Percentiles rank a stretch among this genome's conserved stretches.
phyloP scores from a whole-genome alignment of 148 eudicot genomes.

The Rhododendron griersonianum region DNA sequence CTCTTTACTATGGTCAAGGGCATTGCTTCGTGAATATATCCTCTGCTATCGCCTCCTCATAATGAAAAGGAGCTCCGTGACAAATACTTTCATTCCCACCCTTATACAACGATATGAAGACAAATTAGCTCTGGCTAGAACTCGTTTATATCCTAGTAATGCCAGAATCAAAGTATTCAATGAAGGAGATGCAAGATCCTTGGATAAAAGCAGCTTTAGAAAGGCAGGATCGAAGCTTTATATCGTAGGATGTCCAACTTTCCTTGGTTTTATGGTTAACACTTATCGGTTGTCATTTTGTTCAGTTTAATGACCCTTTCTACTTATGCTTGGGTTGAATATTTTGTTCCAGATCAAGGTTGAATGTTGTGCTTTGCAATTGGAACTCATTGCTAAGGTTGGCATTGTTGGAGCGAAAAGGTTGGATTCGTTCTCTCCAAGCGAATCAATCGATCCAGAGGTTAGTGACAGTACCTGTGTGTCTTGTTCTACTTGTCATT shows the following conservation, averaged over 20 bases:
- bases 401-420: slow-evolving; percentile 63
- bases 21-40: neutral
- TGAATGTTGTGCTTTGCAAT: slow-evolving; percentile 40
- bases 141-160: too few species aligned
- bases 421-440: slow-evolving; percentile 21
- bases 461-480: slow-evolving; percentile 37
- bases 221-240: neutral
- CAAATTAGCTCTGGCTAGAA: neutral
- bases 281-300: neutral
- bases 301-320: slow-evolving; percentile 5
- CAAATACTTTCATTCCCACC: neutral
- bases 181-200: too few species aligned
- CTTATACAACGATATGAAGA: neutral
- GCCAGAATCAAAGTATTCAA: neutral
- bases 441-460: slow-evolving; percentile 18
- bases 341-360: slow-evolving; percentile 36
- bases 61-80: neutral
- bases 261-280: neutral
- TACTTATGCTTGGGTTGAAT: neutral
- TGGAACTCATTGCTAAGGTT: slow-evolving; percentile 58
- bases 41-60: neutral
- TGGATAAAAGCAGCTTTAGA: too few species aligned
- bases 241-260: neutral
- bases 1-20: neutral
- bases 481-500: slow-evolving; percentile 26